Conservation (phyloP, 2,329 filamentous ascomycete genomes). For the Lachnum nothofagi region DNA sequence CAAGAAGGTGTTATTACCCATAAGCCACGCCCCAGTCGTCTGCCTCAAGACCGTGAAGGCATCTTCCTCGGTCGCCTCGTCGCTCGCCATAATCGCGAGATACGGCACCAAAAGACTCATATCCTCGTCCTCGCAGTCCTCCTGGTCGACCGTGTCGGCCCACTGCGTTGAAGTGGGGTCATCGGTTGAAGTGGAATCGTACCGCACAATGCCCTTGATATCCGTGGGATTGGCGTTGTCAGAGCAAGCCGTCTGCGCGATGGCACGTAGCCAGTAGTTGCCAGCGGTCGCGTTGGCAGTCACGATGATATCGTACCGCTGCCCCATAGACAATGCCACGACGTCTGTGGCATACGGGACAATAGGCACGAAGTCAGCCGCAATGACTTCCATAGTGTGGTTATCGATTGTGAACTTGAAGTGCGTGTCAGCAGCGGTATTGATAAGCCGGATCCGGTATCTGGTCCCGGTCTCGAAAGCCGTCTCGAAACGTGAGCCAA, state of each 20-base stretch:
- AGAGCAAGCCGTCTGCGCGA: conserved; percentile 50
- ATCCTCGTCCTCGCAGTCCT: conserved; percentile 30
- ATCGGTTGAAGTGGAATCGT: conserved; percentile 42
- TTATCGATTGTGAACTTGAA: conserved; percentile 46
- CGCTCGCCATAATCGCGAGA: conserved; percentile 15
- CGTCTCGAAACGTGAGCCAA: conserved; percentile 29
- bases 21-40: conserved; percentile 37
- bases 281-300: conserved; percentile 23
- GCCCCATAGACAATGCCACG: conserved; percentile 2
- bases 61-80: conserved; percentile 12
- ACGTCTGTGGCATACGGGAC: conserved; percentile 5
- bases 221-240: conserved; percentile 51
- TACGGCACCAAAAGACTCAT: conserved; percentile 28
- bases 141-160: conserved; percentile 23
- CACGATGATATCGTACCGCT: conserved; percentile 9
- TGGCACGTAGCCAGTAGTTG: conserved; percentile 56
- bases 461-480: conserved; percentile 33
- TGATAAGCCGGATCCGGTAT: conserved; percentile 43
- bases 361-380: conserved; percentile 50
- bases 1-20: conserved; percentile 43
- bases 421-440: conserved; percentile 38
- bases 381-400: conserved; percentile 53
- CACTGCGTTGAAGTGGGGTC: conserved; percentile 28
- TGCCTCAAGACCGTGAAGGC: conserved; percentile 25
- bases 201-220: conserved; percentile 44